Conservation (phyloP, 2,329 filamentous ascomycete species). For the Podosphaera xanthii region DNA sequence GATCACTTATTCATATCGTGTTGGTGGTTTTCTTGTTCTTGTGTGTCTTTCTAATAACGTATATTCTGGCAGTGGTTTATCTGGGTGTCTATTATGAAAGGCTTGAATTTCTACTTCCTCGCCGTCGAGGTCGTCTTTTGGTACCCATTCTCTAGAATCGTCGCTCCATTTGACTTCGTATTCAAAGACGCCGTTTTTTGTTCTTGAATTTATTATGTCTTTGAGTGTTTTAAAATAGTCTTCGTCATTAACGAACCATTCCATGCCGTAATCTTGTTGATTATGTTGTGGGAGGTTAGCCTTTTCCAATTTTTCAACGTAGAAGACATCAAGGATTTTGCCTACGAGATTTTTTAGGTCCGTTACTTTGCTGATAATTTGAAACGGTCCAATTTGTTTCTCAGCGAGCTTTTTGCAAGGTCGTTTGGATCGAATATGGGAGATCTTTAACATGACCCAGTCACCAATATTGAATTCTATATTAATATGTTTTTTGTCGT, state of each 20-base stretch:
- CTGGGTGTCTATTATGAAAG: not conserved
- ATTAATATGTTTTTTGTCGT: not conserved
- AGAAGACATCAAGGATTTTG: slow-evolving; percentile 1
- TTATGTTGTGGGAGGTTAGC: not conserved
- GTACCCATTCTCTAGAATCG: not conserved
- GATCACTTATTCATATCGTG: not conserved
- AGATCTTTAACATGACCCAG: not conserved
- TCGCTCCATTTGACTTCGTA: not conserved
- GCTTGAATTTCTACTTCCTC: not conserved
- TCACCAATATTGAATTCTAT: not conserved
- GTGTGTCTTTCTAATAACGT: not conserved
- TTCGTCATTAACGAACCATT: not conserved
- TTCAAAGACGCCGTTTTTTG: not conserved
- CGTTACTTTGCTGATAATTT: not conserved
- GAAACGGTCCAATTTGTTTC: slow-evolving; percentile 1
- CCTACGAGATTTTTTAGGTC: not conserved
- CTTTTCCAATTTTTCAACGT: not conserved
- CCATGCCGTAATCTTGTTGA: not conserved
- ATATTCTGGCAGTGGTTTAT: not conserved
- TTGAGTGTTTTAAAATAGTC: not conserved
- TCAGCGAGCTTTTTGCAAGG: not conserved
- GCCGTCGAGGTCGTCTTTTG: not conserved
- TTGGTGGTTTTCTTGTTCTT: not conserved
- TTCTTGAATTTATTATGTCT: not conserved
- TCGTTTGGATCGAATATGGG: not conserved